Base-by-base conservation (phyloP, 495 filamentous ascomycete species). In the Penicillium cosmopolitanum region DNA sequence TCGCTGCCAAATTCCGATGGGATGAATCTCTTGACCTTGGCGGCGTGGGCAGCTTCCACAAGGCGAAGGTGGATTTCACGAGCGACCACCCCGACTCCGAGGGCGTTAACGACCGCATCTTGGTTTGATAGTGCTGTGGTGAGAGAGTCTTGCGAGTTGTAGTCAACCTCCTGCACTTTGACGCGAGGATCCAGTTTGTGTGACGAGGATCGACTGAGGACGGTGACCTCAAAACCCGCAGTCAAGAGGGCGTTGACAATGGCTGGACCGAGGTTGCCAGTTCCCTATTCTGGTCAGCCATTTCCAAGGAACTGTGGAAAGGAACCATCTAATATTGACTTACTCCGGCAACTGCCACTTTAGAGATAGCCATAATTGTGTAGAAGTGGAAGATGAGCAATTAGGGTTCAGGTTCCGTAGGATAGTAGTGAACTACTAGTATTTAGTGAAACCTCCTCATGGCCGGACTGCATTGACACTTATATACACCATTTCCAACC, bases 1-100 rank as follows among this genome's bases (percentile, higher is more conserved):
- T 86, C 73, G 46, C 66, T 72, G 38, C 88, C 89, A 57, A 85
- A 92, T 60, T 89, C 86, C 11, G 81, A 84, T 0, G 87, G 88
- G 44, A 90, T 75, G 60, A 87, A 87, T 28, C 87, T 80, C 66
- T 80, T 75, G 3, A 90, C 85, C 13, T 81, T 79, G 1, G 84
- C 86, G 0, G 77, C 76, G 16, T 84, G 66, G 0, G 85, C 80
- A 2, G 87, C 88, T 53, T 90, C 85, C 12, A 90, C 78, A 23
- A 87, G 73, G 0, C 64, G 55, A 8, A 67, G 68, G 56, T 89
- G 84, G 0, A 60, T 63, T 1, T 61, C 57, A 5, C 34, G 53
- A 46, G 62, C 53, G 18, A 84, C 36, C 0, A 66, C 73, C 0
- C 60, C 47, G 5, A 68, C 61, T 15, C 70, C 73, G 5, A 89